These are phyloP conservation scores for Raphanus sativus DNA, from an alignment of 345 rosid species.

Conservation along the genomic window DNA sequence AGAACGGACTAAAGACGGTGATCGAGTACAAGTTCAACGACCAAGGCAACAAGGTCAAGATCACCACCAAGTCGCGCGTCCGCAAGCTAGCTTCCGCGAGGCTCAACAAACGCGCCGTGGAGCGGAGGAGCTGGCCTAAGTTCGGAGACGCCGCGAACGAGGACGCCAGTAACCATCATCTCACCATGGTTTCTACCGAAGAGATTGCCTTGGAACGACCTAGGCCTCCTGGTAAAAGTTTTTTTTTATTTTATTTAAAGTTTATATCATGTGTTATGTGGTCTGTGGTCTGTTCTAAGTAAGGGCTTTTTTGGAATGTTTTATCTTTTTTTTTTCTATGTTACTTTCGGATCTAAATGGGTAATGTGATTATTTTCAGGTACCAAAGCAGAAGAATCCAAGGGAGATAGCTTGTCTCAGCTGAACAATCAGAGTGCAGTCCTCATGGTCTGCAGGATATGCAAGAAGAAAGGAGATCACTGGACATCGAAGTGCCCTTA, in stretches of 20 bases:
- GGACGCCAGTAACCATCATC: conserved; percentile 58
- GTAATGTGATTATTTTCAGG: conserved; percentile 43
- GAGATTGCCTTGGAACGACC: conserved; percentile 68
- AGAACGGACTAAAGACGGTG: conserved; percentile 67
- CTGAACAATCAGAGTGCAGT: conserved; percentile 72
- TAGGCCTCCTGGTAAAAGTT: conserved; percentile 50
- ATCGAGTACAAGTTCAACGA: conserved; percentile 77
- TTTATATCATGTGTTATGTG: not conserved
- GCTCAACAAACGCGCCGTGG: conserved; percentile 57
- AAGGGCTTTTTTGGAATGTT: not conserved
- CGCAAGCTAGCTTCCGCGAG: conserved; percentile 61
- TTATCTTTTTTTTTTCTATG: not conserved
- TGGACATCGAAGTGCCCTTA: conserved; percentile 91
- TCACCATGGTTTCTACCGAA: conserved; percentile 78
- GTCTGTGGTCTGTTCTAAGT: not conserved
- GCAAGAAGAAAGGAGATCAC: conserved; percentile 92
- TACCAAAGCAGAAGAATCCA: conserved; percentile 63
- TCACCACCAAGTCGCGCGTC: conserved; percentile 63
- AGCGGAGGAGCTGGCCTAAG: conserved; percentile 65
- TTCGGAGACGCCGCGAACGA: conserved; percentile 76
- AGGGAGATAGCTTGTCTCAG: conserved; percentile 64
- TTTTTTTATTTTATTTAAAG: not conserved
- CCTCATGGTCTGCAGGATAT: conserved; percentile 84
- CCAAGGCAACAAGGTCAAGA: conserved; percentile 59
- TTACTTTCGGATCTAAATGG: not conserved